A percentile compares a stretch with the other conserved stretches of the same genome.
Evolutionary conservation across 345 rosid genomes (phyloP).

Genomic region (Corchorus capsularis): DNA sequence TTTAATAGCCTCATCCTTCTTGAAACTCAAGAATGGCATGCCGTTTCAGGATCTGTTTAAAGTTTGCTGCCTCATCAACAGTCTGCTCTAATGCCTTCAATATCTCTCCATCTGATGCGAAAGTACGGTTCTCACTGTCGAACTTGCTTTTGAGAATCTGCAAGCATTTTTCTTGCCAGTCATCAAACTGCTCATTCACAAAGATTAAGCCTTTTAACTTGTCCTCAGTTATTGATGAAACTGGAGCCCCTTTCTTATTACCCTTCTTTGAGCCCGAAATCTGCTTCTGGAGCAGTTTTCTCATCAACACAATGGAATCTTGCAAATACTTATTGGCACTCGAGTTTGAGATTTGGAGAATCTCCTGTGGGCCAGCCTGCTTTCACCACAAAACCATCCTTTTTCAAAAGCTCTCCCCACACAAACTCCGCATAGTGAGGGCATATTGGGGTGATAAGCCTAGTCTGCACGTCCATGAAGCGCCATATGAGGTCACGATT

Average conservation of each 20-base stretch:
- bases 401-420: constrained; percentile 84
- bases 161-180: constrained; percentile 90
- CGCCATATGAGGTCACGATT: constrained; percentile 62
- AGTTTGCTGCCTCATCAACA: constrained; percentile 58
- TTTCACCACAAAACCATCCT: constrained; percentile 71
- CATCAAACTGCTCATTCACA: constrained; percentile 80
- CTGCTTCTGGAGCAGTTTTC: constrained; percentile 80
- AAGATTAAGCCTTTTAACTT: constrained; percentile 61
- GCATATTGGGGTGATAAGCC: constrained; percentile 85
- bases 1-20: constrained; percentile 72
- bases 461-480: constrained; percentile 91
- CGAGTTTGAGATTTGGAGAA: constrained; percentile 70
- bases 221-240: constrained; percentile 45
- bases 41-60: constrained; percentile 69
- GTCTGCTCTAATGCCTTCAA: constrained; percentile 54
- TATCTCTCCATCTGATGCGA: constrained; percentile 72
- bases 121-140: constrained; percentile 38
- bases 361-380: constrained; percentile 91
- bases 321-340: constrained; percentile 91
- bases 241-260: constrained; percentile 67
- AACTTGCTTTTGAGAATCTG: constrained; percentile 65
- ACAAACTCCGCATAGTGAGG: constrained; percentile 92
- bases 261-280: constrained; percentile 68
- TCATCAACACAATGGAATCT: constrained; percentile 72
- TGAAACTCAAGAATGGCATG: constrained; percentile 90